Conservation (phyloP, 495 filamentous ascomycete species). For the Hypoxylon cercidicola region DNA sequence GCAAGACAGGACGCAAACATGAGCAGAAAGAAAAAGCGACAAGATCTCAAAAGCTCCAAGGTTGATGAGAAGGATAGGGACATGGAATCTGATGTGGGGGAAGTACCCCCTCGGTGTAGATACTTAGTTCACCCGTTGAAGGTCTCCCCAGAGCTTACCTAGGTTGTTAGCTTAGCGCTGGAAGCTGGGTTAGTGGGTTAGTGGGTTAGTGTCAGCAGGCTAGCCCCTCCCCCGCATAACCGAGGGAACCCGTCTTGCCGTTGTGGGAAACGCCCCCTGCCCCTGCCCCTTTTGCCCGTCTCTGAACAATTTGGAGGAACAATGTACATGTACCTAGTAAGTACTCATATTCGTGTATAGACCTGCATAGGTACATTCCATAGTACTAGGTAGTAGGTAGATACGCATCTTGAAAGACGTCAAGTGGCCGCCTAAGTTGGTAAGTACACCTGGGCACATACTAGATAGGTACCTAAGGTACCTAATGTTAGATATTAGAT, state of each 20-base stretch:
- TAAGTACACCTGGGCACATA: no score
- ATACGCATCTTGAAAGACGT: not conserved
- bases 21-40: slow-evolving; percentile 13
- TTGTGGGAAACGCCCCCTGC: no score
- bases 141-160: no score
- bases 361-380: no score
- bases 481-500: slow-evolving; percentile 2
- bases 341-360: not conserved
- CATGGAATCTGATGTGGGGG: slow-evolving; percentile 21
- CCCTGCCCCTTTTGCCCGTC: slow-evolving; percentile 13
- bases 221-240: slow-evolving; percentile 43
- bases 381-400: no score
- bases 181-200: not conserved
- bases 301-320: slow-evolving; percentile 7
- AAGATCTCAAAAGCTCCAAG: slow-evolving; percentile 21
- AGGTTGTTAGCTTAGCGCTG: not conserved
- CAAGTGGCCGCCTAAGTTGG: not conserved
- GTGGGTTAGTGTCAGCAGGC: no score
- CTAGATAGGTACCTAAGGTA: no score
- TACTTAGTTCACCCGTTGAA: no score
- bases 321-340: not conserved
- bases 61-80: slow-evolving; percentile 3
- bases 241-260: slow-evolving; percentile 41
- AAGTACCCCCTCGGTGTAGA: not conserved
- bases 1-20: slow-evolving; percentile 1